phyloP scores from a whole-genome alignment of 306 rosid genomes.

The Psophocarpus tetragonolobus region DNA sequence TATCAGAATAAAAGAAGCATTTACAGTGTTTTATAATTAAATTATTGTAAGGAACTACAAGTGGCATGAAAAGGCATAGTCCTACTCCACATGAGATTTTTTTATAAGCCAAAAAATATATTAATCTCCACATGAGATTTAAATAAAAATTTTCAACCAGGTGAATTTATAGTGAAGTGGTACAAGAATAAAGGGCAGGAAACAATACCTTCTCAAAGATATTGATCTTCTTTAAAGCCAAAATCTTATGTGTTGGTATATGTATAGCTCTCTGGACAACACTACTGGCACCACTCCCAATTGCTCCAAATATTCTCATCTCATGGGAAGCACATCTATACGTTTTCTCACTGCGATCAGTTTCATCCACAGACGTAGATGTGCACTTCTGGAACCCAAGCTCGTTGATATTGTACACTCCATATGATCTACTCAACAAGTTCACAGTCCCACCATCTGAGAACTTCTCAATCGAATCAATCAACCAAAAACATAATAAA shows the following conservation, averaged over 20 bases:
- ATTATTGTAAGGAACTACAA: background rate
- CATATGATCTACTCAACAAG: slow-evolving; percentile 85
- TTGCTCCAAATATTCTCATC: slow-evolving; percentile 94
- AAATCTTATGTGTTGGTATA: slow-evolving; percentile 78
- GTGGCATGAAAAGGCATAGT: background rate
- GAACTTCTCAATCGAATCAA: slow-evolving; percentile 62
- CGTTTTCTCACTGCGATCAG: slow-evolving; percentile 60
- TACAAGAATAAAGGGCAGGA: background rate
- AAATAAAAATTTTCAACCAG: background rate
- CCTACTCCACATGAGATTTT: slow-evolving; percentile 5
- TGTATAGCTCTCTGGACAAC: slow-evolving; percentile 97
- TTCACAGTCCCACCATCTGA: slow-evolving; percentile 93
- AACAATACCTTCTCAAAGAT: slow-evolving; percentile 83
- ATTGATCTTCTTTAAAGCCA: slow-evolving; percentile 90
- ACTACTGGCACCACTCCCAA: slow-evolving; percentile 97
- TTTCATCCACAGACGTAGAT: slow-evolving; percentile 52
- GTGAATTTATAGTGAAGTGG: background rate
- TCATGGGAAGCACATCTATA: slow-evolving; percentile 78
- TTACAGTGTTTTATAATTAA: background rate
- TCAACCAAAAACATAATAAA: background rate
- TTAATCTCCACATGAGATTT: no score
- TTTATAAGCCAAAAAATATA: no score
- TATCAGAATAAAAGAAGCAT: background rate
- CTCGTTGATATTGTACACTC: slow-evolving; percentile 92
- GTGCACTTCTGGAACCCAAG: slow-evolving; percentile 90